Evolutionary conservation across 129 eudicot genomes (phyloP), one percentile per base, ranked within the genome.

Genomic region (Centrapalus pauciflorus): DNA sequence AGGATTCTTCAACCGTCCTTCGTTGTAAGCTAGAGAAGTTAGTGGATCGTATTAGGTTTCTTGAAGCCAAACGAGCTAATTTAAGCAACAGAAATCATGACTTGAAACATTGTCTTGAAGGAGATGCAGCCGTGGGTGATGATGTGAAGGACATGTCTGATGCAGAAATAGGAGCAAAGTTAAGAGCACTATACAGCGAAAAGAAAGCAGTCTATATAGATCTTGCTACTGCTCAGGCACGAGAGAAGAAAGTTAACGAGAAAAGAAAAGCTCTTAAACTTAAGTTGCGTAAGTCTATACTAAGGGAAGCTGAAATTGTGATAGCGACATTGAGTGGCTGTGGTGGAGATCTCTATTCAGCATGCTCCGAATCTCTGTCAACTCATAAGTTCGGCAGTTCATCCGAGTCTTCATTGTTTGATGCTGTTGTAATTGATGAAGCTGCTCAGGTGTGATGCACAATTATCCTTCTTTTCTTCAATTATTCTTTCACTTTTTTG

Each of bases 401-500:
- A 12, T 71, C 85, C 20, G 95, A 94, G 63, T 69, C 77, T 35
- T 73, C 84, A 19, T 74, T 94, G 68, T 94, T 94, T 76, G 99
- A 94, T 79, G 99, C 97, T 76, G 97, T 94, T 67, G 88, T 94
- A 49, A 82, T 94, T 51, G 97, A 94, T 84, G 99, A 94, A 82
- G 99, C 99, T 33, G 99, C 99, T 67, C 99, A 94, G 72, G 99
- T 93, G 83, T 24, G 46, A 61, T 46, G 24, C 52, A 46, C 7
- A 9, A 7, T n/a, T n/a, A 48, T 52, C 56, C 54, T 25, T 38
- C 59, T 66, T 70, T 61, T 43, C 58, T 37, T 76, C 35, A 45
- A 43, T 40, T 37, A 49, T 26, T 23, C 66, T 21, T 33, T 20
- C 56, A 56, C 63, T 61, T 28, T 19, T n/a, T 32, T 50, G 28